Base-by-base conservation (phyloP, 495 filamentous ascomycete species). In the Lasiosphaeriaceae sp. region DNA sequence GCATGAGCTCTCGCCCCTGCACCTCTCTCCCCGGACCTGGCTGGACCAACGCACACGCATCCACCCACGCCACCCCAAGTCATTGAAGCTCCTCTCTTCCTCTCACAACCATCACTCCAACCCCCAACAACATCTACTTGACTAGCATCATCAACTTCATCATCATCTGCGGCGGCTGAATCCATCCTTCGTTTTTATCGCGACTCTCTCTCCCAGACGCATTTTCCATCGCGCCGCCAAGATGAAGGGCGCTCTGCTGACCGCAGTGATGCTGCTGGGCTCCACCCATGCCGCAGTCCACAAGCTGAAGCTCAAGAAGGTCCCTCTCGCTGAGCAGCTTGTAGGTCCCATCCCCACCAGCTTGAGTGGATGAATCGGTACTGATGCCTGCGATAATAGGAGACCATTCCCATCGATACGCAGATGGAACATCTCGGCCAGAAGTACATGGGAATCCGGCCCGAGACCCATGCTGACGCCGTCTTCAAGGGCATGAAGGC, bases 241-340 rank as follows among this genome's bases (percentile, higher is more conserved):
- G 70, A 97, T 97, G 93, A 97, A 95, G 84, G 80, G 83, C 64
- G 74, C 86, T 74, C 77, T 87, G 61, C 71, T 86, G 59, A 80
- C 90, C 66, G 86, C 91, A 77, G 87, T 87, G 62, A 77, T 84
- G 84, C 84, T 96, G 85, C 79, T 95, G 69, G 85, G 89, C 77
- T 84, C 86, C 73, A 86, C 88, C 64, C 81, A 88, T 69, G 92
- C 89, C 57, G 90, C 85, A 67, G 80, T 94, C 43, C 90, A 96
- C 81, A 93, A 89, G 81, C 83, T 96, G 80, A 95, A 95, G 81
- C 86, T 99, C 64, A 88, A 96, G 82, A 99, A 99, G 85, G 77
- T 97, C 52, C 90, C 95, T 58, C 80, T 97, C 39, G 80, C 87
- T 21, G 90, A 97, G 72, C 93, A 97, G 76, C 83, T 99, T 66